Base-by-base conservation (phyloP, 202 grass and related monocot species). In the Panicum hallii region DNA sequence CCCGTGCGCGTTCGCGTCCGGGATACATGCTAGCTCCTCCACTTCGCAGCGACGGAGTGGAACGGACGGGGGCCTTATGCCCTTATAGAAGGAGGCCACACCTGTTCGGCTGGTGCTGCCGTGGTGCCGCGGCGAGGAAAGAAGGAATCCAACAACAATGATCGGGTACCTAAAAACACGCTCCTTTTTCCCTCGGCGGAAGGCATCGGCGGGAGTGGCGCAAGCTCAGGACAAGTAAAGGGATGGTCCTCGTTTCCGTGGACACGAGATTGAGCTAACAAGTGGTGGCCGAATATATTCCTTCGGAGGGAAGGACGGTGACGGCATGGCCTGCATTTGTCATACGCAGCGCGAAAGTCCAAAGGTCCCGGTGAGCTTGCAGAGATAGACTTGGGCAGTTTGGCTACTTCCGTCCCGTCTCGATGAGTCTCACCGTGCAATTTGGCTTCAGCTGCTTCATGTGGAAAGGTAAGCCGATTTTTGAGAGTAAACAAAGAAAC, bases 211-310 rank as follows among this genome's bases (percentile, higher is more conserved):
- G 17, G 34, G 77, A 26, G 47, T 67, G 77, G 74, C 79, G 48
- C 32, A 32, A 38, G 36, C 36, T 4, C n/a, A 19, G 36, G 66
- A 62, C 41, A 36, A 30, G 44, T 54, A 87, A 90, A 87, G 89
- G 89, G 75, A 48, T 75, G 84, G 89, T 82, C 89, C 89, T 87
- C 75, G 69, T 90, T 90, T 84, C 87, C 84, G 84, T 53, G 75
- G 89, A 87, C 63, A 83, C 16, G 55, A 36, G 77, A 11, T 73
- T 77, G 84, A 56, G 69, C 23, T 9, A 75, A 60, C 80, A 62
- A 76, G 84, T 90, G 80, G 89, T 71, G 84, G 70, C 70, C 3
- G 89, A 90, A 87, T 90, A 90, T 90, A 90, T 90, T 90, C 89
- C 36, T 48, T 46, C 28, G 5, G n/a, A 40, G 63, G 11, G 50